These are phyloP conservation scores for Leccinum olivaceopallidum DNA, from an alignment of 768 basidiomycete species.

Conservation along the genomic window DNA sequence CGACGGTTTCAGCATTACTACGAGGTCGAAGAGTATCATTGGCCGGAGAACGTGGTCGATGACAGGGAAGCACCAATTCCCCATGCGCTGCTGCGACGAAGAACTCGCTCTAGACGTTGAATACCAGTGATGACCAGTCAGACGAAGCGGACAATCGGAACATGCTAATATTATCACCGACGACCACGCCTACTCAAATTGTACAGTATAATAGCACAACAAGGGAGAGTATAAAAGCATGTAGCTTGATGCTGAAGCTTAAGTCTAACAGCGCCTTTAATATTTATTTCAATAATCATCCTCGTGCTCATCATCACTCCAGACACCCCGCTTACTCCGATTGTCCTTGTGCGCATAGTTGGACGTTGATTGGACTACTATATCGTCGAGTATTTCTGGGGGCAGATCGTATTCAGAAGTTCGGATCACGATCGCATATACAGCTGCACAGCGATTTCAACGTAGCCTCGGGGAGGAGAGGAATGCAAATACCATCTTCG, in stretches of 20 bases:
- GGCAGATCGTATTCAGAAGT: constrained; percentile 73
- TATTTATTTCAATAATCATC: constrained; percentile 19
- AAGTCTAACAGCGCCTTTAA: neutral
- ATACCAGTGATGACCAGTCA: neutral
- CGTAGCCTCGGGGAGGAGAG: neutral
- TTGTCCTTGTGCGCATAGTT: constrained; percentile 26
- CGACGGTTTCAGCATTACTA: constrained; percentile 17
- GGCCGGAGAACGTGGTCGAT: constrained; percentile 6
- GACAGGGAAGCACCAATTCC: constrained; percentile 1
- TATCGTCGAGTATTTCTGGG: constrained; percentile 66
- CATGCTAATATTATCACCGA: neutral
- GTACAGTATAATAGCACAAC: constrained; percentile 2
- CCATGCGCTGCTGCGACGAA: constrained; percentile 15
- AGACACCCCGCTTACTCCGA: constrained; percentile 18
- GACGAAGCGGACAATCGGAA: neutral
- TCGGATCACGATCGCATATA: constrained; percentile 71
- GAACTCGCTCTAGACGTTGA: constrained; percentile 19
- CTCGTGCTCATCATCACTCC: constrained; percentile 31
- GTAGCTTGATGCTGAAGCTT: neutral
- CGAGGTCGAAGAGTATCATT: constrained; percentile 12
- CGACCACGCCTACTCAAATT: neutral
- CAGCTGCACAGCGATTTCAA: constrained; percentile 44
- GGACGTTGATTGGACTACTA: constrained; percentile 54
- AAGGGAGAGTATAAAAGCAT: neutral
- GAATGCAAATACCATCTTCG: constrained; percentile 67